phyloP scores from a whole-genome alignment of 1,284 basidiomycete genomes.

The Malassezia furfur region DNA sequence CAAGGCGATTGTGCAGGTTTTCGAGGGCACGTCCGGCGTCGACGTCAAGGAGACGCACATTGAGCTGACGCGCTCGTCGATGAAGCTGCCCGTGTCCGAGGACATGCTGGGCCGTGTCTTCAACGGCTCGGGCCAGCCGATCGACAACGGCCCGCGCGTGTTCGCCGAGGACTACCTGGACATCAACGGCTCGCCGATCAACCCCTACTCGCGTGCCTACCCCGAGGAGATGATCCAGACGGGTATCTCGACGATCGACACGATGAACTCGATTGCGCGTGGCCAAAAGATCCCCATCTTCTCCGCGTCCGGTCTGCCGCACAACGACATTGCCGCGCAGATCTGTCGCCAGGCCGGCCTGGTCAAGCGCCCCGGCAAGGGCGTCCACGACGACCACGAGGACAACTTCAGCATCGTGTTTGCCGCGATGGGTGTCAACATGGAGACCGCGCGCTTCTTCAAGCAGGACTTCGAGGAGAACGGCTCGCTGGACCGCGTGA shows the following conservation, averaged over 20 bases:
- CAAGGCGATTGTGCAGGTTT: conserved; percentile 96
- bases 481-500: conserved; percentile 92
- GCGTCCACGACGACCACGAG: conserved; percentile 96
- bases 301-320: conserved; percentile 94
- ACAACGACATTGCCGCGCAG: conserved; percentile 99
- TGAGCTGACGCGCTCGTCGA: conserved; percentile 93
- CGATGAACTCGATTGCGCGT: conserved; percentile 86
- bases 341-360: conserved; percentile 98
- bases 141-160: conserved; percentile 96
- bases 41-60: conserved; percentile 96
- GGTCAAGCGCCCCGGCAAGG: conserved; percentile 65
- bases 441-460: conserved; percentile 99
- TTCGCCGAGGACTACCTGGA: conserved; percentile 99
- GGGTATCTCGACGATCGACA: conserved; percentile 75
- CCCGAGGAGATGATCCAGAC: conserved; percentile 99
- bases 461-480: conserved; percentile 99
- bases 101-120: conserved; percentile 99
- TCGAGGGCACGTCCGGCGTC: conserved; percentile 94
- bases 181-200: conserved; percentile 98
- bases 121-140: conserved; percentile 95
- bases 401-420: conserved; percentile 99
- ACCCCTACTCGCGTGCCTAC: conserved; percentile 97
- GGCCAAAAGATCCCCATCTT: conserved; percentile 99
- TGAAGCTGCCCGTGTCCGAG: conserved; percentile 98
- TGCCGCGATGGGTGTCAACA: conserved; percentile 99